These are phyloP conservation scores for Yamagishiella unicocca DNA, from an alignment of 139 green algal genomes.

Conservation along the genomic window DNA sequence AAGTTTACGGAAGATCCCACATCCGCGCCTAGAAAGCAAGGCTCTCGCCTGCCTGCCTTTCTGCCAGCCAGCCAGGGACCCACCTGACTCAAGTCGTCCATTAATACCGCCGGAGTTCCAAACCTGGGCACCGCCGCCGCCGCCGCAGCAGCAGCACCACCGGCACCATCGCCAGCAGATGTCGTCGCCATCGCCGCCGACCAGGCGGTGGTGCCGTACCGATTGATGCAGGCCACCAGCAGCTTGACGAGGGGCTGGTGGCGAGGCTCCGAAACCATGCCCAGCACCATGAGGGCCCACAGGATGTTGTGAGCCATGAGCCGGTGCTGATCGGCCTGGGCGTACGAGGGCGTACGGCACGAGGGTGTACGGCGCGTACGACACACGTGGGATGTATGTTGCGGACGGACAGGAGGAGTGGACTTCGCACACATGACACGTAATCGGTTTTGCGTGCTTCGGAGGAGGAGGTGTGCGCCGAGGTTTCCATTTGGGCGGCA, in stretches of 20 bases:
- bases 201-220: neutral
- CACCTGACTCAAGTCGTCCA: neutral
- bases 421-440: too few relatives aligned
- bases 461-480: too few relatives aligned
- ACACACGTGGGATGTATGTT: too few relatives aligned
- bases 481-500: too few relatives aligned
- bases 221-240: neutral
- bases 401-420: too few relatives aligned
- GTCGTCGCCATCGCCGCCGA: neutral
- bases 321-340: neutral
- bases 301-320: conserved; percentile 24
- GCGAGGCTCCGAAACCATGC: neutral
- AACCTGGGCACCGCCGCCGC: neutral
- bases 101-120: neutral
- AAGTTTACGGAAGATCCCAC: too few relatives aligned
- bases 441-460: too few relatives aligned
- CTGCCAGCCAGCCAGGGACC: too few relatives aligned
- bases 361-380: neutral
- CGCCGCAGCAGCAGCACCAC: neutral
- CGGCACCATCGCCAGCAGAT: neutral
- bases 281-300: neutral
- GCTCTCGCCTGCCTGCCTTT: too few relatives aligned
- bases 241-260: neutral
- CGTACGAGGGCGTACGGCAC: neutral
- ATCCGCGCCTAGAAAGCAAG: too few relatives aligned